Base-by-base conservation (phyloP, 2,329 filamentous ascomycete species). In the Stachybotrys chartarum region DNA sequence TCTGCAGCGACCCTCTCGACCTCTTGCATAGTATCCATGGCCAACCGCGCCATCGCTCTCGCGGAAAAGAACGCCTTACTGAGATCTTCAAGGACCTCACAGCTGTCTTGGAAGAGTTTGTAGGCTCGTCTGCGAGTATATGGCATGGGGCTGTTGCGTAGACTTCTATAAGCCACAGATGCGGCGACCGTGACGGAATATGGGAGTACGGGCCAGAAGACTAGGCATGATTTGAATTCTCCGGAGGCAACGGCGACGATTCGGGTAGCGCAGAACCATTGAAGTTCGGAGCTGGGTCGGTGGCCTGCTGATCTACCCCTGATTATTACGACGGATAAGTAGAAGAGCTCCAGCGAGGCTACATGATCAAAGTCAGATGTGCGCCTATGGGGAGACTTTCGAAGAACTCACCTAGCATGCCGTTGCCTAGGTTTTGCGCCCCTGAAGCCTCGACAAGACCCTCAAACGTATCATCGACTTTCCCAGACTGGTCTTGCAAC, bases 301-400 rank as follows among this genome's bases (percentile, higher is more conserved):
- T 57, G 30, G 30, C 55, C 56, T 5, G 57, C 53, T 45, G 59
- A 56, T 24, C 60, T 52, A 42, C 57, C 58, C 18, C 58, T 60
- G 1, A 64, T 50, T 7, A 64, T 63, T 24, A 61, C 58, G 6
- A 61, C 59, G 16, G 60, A 58, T 10, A 62, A 57, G 47, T 64
- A 62, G 31, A 62, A 60, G 7, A 64, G 59, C 32, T 64, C 62
- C 16, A 64, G 50, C 6, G 62, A 60, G 11, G 54, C 60, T 63
- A 46, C 6, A 24, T 8, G 0, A 44, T 18, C 11, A 30, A 50
- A 50, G 48, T 50, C 48, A 50, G 48, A 50, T 50, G 48, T 24
- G 48, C 48, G 24, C 18, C 48, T 31, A 31, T 50, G 30, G 18
- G 48, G 11, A 50, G 48, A 30, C 48, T 50, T 24, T 50, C 48